Base-by-base conservation (phyloP, 768 basidiomycete genomes). In the Steccherinum ochraceum region DNA sequence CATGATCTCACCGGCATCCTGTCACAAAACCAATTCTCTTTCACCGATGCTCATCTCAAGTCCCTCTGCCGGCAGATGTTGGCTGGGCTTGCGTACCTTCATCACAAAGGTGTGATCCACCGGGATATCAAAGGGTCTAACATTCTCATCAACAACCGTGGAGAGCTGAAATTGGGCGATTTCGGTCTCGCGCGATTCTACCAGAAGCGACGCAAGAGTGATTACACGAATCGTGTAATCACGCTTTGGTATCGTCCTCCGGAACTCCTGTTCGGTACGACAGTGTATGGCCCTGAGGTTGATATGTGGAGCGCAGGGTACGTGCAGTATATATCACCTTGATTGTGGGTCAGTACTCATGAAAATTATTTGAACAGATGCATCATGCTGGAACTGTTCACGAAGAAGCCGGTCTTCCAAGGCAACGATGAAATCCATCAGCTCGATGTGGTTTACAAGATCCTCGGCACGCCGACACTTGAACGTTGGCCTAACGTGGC, bases 251-350 rank as follows among this genome's bases (percentile, higher is more conserved):
- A 99, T 67, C 80, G 96, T 51, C 90, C 93, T 3, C 96, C 95
- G 10, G 96, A 99, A 62, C 74, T 99, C 19, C 70, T 99, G 39
- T 85, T 97, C 60, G 96, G 96, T 24, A 90, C 93, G 24, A 99
- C 96, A 0, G 81, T 93, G 12, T 99, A 99, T 69, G 94, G 93
- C 2, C 86, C 93, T 4, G 94, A 95, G 62, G 95, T 99, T 20
- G 96, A 99, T 62, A 96, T 98, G 86, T 99, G 96, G 96, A 95
- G 93, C 66, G 96, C 96, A 40, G 96, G 96, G 93, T 95, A 69
- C 58, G 78, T 30, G n/a, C n/a, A n/a, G n/a, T n/a, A n/a, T n/a
- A n/a, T n/a, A 26, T 46, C 23, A 42, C 50, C 12, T 48, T 23
- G 24, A 42, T 47, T 35, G 10, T 44, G 24, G n/a, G n/a, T n/a